Percentiles rank a stretch among this genome's conserved stretches.
These are phyloP conservation scores for Metschnikowia lunata DNA, from an alignment of 805 yeast species.

Conservation along the genomic window DNA sequence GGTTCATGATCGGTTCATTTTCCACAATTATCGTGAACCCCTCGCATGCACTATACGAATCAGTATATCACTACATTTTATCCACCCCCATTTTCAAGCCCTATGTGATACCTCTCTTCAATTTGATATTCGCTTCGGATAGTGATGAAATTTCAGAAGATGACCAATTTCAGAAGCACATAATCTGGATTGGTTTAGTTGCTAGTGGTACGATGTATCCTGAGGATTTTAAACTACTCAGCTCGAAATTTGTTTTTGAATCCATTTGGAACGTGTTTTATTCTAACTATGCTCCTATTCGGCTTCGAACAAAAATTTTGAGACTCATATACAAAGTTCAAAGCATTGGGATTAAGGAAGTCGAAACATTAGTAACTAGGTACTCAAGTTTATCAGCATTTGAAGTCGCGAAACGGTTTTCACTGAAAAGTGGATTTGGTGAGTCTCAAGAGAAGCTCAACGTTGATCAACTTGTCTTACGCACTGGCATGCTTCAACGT, in stretches of 20 bases:
- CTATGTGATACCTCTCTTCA: constrained; percentile 45
- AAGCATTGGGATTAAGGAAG: constrained; percentile 48
- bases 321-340: constrained; percentile 45
- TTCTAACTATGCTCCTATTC: constrained; percentile 40
- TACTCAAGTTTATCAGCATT: constrained; percentile 39
- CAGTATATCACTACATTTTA: constrained; percentile 61
- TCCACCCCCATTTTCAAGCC: constrained; percentile 44
- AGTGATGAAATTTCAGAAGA: constrained; percentile 29
- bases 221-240: constrained; percentile 52
- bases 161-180: constrained; percentile 51
- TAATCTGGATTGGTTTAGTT: constrained; percentile 61
- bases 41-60: constrained; percentile 69
- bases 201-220: constrained; percentile 41
- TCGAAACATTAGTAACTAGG: constrained; percentile 54
- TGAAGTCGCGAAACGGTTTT: constrained; percentile 20
- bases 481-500: constrained; percentile 37
- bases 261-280: constrained; percentile 54
- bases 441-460: constrained; percentile 36
- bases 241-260: constrained; percentile 57
- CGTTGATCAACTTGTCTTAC: constrained; percentile 43
- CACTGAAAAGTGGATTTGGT: constrained; percentile 8
- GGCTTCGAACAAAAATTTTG: constrained; percentile 37
- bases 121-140: constrained; percentile 27
- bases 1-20: constrained; percentile 52
- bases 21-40: constrained; percentile 62